phyloP scores from a whole-genome alignment of 352 stramenopile species.

The Phytophthora pisi region DNA sequence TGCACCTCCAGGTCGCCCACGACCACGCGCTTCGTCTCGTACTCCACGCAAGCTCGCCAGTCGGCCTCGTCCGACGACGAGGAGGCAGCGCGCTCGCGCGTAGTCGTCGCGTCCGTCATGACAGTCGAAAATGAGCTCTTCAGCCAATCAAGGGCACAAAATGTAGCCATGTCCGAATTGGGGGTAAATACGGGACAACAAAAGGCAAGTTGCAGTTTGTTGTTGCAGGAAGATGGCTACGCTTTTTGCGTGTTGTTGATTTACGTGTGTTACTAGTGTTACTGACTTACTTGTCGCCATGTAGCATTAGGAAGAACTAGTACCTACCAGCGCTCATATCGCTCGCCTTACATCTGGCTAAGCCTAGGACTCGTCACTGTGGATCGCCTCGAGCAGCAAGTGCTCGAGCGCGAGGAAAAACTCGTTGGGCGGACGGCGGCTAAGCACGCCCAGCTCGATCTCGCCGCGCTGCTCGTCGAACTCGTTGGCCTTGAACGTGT shows the following conservation, averaged over 20 bases:
- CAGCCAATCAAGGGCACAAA: slow-evolving; percentile 19
- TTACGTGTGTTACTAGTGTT: slow-evolving; percentile 16
- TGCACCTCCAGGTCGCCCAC: slow-evolving; percentile 51
- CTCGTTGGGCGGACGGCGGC: slow-evolving; percentile 62
- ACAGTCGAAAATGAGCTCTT: slow-evolving; percentile 18
- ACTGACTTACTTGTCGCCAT: slow-evolving; percentile 15
- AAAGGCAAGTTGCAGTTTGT: slow-evolving; percentile 1
- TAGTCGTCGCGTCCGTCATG: slow-evolving; percentile 11
- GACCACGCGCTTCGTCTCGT: slow-evolving; percentile 52
- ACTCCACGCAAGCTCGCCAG: slow-evolving; percentile 61
- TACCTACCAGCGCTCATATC: slow-evolving; percentile 9
- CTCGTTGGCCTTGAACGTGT: slow-evolving; percentile 59
- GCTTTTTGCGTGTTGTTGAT: background rate
- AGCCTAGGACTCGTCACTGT: slow-evolving; percentile 21
- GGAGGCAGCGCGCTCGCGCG: slow-evolving; percentile 16
- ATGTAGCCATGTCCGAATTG: slow-evolving; percentile 20
- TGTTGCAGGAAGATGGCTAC: background rate
- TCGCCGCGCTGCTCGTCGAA: slow-evolving; percentile 66
- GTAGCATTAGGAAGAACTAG: slow-evolving; percentile 19
- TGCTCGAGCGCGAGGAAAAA: slow-evolving; percentile 66
- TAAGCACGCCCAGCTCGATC: slow-evolving; percentile 60
- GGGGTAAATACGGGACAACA: background rate
- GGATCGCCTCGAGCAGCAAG: slow-evolving; percentile 34
- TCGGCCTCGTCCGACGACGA: slow-evolving; percentile 48
- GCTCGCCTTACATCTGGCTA: background rate